Conservation (phyloP, 176 grass and related monocot species). For the Musa acuminata region DNA sequence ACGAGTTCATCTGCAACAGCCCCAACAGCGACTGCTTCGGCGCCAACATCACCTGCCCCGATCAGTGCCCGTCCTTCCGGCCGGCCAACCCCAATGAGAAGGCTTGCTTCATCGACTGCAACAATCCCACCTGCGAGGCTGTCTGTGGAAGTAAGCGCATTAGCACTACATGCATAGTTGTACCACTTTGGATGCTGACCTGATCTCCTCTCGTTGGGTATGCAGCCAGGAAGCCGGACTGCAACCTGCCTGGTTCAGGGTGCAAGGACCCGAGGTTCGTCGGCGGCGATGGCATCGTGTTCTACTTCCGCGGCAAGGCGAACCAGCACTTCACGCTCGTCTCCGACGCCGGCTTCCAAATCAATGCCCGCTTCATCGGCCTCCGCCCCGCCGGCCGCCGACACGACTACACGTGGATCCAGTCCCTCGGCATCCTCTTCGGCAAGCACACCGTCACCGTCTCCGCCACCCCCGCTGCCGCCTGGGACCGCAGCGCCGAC, state of each 20-base stretch:
- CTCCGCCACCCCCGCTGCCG: constrained; percentile 23
- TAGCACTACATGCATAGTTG: background rate
- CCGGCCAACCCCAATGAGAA: constrained; percentile 20
- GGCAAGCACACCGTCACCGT: constrained; percentile 29
- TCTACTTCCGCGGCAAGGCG: constrained; percentile 43
- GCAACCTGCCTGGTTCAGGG: constrained; percentile 27
- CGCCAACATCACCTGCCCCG: constrained; percentile 17
- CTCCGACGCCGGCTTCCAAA: constrained; percentile 35
- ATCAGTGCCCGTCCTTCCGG: constrained; percentile 21
- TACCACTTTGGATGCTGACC: background rate
- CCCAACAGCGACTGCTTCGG: constrained; percentile 6
- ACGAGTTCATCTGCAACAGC: background rate
- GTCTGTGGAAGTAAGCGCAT: constrained; percentile 23
- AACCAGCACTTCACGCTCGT: constrained; percentile 35
- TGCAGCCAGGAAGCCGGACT: constrained; percentile 16
- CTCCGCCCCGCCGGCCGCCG: constrained; percentile 22
- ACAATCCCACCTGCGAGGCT: constrained; percentile 24
- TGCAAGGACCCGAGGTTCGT: constrained; percentile 42
- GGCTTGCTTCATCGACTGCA: constrained; percentile 32
- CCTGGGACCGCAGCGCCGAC: constrained; percentile 29
- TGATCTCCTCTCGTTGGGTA: too few species aligned
- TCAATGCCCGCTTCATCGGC: constrained; percentile 48
- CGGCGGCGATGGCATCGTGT: constrained; percentile 40
- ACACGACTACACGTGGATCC: constrained; percentile 43
- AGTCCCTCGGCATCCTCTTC: constrained; percentile 40